A percentile compares a stretch with the other conserved stretches of the same genome.
Evolutionary conservation across 2,329 filamentous ascomycete genomes (phyloP).

Genomic region (Penicillium thymicola): DNA sequence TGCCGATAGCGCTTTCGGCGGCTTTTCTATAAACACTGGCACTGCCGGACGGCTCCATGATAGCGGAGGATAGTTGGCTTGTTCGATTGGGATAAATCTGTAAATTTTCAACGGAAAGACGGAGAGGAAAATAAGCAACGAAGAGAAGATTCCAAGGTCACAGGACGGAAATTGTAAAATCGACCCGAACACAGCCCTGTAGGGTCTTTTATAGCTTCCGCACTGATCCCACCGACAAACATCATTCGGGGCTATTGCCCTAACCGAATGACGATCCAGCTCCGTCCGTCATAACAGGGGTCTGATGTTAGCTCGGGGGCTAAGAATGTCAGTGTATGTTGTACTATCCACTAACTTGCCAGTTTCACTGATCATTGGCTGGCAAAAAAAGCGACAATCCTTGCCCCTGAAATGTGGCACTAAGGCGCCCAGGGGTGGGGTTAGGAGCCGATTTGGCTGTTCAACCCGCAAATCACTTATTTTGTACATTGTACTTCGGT

Average conservation of each 20-base stretch:
- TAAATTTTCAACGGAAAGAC: background rate
- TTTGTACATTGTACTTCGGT: background rate
- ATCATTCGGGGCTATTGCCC: too few species aligned
- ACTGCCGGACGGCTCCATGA: background rate
- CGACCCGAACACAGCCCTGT: too few species aligned
- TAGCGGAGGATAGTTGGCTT: background rate
- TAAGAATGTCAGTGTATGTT: too few species aligned
- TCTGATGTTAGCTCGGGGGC: too few species aligned
- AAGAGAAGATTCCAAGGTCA: background rate
- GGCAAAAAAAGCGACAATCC: background rate
- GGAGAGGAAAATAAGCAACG: background rate
- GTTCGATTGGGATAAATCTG: background rate
- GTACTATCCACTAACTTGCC: background rate
- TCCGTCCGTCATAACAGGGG: too few species aligned
- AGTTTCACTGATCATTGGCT: background rate
- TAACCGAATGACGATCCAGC: too few species aligned
- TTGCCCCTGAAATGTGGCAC: background rate
- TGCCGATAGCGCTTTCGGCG: background rate
- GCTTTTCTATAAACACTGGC: background rate
- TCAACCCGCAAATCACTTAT: background rate
- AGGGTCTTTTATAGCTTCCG: too few species aligned
- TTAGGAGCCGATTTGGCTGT: background rate
- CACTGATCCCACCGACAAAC: too few species aligned
- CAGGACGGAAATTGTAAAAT: too few species aligned
- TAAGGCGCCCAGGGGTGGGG: background rate